Conservation (phyloP, 1,284 basidiomycete genomes). For the Moniliella sp. region DNA sequence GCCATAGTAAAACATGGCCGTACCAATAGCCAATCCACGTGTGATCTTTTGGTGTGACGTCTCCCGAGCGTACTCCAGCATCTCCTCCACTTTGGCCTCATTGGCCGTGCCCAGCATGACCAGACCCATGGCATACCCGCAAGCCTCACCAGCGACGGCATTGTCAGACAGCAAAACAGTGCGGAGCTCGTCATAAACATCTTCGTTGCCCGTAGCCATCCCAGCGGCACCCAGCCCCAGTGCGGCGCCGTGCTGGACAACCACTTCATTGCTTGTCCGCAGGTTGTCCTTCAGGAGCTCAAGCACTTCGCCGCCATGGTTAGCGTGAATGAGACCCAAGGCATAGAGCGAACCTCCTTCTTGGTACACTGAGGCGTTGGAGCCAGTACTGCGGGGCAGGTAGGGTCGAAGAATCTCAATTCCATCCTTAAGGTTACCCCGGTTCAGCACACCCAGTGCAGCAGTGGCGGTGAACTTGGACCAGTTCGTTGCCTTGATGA, state of each 20-base stretch:
- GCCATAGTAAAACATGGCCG: conserved; percentile 31
- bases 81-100: conserved; percentile 28
- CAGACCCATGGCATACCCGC: conserved; percentile 33
- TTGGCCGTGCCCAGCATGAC: conserved; percentile 32
- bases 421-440: conserved; percentile 29
- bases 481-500: conserved; percentile 34
- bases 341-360: conserved; percentile 31
- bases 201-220: conserved; percentile 33
- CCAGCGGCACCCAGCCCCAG: conserved; percentile 31
- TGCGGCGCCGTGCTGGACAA: conserved; percentile 33
- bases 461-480: conserved; percentile 33
- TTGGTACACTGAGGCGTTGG: conserved; percentile 27
- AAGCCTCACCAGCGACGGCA: conserved; percentile 29
- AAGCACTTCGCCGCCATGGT: conserved; percentile 28
- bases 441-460: conserved; percentile 31
- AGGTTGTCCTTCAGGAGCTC: conserved; percentile 27
- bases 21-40: conserved; percentile 30
- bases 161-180: conserved; percentile 31
- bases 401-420: conserved; percentile 28
- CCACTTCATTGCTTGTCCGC: conserved; percentile 28
- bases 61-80: conserved; percentile 33
- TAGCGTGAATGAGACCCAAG: conserved; percentile 31
- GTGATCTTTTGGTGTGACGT: conserved; percentile 35
- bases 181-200: conserved; percentile 30
- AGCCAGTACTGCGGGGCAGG: conserved; percentile 26